A percentile compares a stretch with the other conserved stretches of the same genome.
These are phyloP conservation scores for Psilocybe sp. DNA, from an alignment of 768 basidiomycete genomes.

Conservation along the genomic window DNA sequence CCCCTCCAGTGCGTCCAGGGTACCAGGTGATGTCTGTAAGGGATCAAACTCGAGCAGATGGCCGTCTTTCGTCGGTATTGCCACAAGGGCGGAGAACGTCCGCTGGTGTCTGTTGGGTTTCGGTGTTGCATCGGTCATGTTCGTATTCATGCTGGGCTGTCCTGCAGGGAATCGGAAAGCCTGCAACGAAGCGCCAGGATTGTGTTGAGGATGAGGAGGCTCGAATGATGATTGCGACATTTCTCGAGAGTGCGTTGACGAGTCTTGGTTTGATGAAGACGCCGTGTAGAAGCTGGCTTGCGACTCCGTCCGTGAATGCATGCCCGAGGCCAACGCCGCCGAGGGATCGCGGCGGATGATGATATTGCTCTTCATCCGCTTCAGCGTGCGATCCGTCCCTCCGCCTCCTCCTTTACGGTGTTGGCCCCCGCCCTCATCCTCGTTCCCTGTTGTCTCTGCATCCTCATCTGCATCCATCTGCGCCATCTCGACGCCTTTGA, in stretches of 20 bases:
- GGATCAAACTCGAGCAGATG: constrained; percentile 86
- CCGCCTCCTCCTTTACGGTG: constrained; percentile 18
- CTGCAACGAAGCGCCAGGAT: constrained; percentile 16
- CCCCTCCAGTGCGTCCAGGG: constrained; percentile 74
- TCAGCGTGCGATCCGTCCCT: constrained; percentile 26
- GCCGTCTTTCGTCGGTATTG: constrained; percentile 80
- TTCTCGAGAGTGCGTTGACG: constrained; percentile 41
- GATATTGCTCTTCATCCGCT: constrained; percentile 56
- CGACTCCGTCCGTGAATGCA: constrained; percentile 49
- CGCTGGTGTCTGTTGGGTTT: constrained; percentile 31
- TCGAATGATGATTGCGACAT: constrained; percentile 32
- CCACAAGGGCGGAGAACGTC: constrained; percentile 58
- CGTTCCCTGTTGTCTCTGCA: constrained; percentile 20
- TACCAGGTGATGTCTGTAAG: constrained; percentile 64
- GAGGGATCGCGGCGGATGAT: constrained; percentile 59
- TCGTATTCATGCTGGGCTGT: constrained; percentile 20
- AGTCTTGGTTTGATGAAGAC: constrained; percentile 29
- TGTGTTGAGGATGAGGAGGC: constrained; percentile 11
- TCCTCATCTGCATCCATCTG: constrained; percentile 33
- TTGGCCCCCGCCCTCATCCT: constrained; percentile 19
- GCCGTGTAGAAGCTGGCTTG: constrained; percentile 47
- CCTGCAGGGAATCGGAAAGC: constrained; percentile 26
- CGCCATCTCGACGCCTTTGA: constrained; percentile 39
- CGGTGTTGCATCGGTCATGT: constrained; percentile 29
- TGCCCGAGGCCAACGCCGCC: constrained; percentile 29